phyloP scores from a whole-genome alignment of 2,329 filamentous ascomycete genomes.

The Domatiomyces catenatus region DNA sequence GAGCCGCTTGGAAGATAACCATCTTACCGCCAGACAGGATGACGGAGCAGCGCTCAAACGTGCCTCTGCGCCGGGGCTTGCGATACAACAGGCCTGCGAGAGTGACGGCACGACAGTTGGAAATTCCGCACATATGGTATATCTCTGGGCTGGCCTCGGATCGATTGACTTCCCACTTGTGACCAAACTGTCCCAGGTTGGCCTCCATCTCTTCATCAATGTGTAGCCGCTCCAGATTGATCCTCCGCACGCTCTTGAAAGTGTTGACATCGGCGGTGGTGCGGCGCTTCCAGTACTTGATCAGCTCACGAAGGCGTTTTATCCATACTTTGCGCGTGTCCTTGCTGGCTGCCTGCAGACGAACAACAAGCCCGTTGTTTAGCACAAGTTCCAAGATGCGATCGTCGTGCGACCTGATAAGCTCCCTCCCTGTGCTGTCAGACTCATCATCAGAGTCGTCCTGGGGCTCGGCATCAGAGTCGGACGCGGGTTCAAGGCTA shows the following conservation, averaged over 20 bases:
- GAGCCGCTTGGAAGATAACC: slow-evolving; percentile 45
- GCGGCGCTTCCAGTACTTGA: slow-evolving; percentile 47
- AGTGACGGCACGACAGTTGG: slow-evolving; percentile 45
- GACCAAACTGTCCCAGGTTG: slow-evolving; percentile 48
- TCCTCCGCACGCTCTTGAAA: slow-evolving; percentile 40
- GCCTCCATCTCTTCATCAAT: slow-evolving; percentile 54
- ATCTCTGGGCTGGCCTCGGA: slow-evolving; percentile 47
- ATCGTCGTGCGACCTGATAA: slow-evolving; percentile 33
- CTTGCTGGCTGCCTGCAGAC: slow-evolving; percentile 44
- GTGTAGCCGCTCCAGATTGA: slow-evolving; percentile 43
- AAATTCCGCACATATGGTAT: slow-evolving; percentile 55
- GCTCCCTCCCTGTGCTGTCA: slow-evolving; percentile 37
- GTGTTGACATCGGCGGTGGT: slow-evolving; percentile 40
- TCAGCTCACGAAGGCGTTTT: slow-evolving; percentile 38
- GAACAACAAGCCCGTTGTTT: slow-evolving; percentile 45
- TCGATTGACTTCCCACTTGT: slow-evolving; percentile 53
- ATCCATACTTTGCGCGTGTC: slow-evolving; percentile 48
- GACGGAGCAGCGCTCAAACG: slow-evolving; percentile 46
- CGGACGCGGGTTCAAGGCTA: slow-evolving; percentile 35
- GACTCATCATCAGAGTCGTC: slow-evolving; percentile 34
- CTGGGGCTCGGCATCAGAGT: slow-evolving; percentile 43
- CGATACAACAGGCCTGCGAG: slow-evolving; percentile 48
- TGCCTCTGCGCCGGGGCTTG: slow-evolving; percentile 46
- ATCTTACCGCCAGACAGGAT: slow-evolving; percentile 46
- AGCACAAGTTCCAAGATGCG: slow-evolving; percentile 47